Evolutionary conservation across 352 stramenopile genomes (phyloP), one percentile per base, ranked within the genome.

Genomic region (Pythium scleroteichum): DNA sequence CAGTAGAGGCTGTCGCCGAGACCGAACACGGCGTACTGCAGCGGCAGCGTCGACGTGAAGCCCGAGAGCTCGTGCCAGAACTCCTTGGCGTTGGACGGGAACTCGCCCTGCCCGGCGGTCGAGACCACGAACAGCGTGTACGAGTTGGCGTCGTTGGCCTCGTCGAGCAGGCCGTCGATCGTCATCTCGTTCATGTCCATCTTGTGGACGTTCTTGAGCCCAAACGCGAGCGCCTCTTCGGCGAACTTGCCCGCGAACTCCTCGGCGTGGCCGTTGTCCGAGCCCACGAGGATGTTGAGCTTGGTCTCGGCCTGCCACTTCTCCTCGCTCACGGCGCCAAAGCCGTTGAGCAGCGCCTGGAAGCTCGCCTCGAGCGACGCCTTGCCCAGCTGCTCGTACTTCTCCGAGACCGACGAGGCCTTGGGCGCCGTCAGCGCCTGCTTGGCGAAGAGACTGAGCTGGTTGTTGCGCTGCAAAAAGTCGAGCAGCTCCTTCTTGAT

Each of bases 381-480:
- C 69, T 96, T 76, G 9, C 90, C 84, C 62, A 97, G 84, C 52
- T 82, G 65, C 35, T 94, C 69, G 63, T 88, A 89, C 67, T 87
- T 82, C 47, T 87, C 77, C 52, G 73, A 81, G 3, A 88, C 67
- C 2, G 81, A 88, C 7, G 60, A 54, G 7, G 68, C 48, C 9
- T 62, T 49, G 0, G 79, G 69, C 6, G 59, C 62, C 26, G 68
- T 82, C 41, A 89, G 51, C 8, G 80, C 77, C 63, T 97, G 80
- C 59, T 86, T 86, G 33, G 90, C 91, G 56, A 94, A 90, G 45
- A 97, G 62, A 65, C 91, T 96, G 12, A 97, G 77, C 64, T 95
- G 86, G 68, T 94, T 94, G 66, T 96, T 93, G 55, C 90, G 81
- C 63, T 92, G 78, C 39, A 97, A 69, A 76, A 97, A 97, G 29